Evolutionary conservation across 2,329 filamentous ascomycete genomes (phyloP).

Genomic region (Nigrospora oryzae): DNA sequence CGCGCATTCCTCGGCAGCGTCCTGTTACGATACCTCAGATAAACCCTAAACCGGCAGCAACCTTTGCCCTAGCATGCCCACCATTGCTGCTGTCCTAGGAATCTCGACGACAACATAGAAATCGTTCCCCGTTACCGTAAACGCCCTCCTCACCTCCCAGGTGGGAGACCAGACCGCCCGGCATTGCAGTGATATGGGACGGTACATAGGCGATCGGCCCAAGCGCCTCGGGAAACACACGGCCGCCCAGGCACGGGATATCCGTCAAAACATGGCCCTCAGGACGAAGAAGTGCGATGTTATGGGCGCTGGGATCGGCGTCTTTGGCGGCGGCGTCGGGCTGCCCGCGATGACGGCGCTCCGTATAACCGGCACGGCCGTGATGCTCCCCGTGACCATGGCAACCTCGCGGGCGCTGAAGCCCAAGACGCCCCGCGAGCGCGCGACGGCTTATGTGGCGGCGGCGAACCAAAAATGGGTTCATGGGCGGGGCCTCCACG

Average conservation of each 20-base stretch:
- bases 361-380: slow-evolving; percentile 23
- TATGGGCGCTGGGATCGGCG: slow-evolving; percentile 25
- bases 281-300: slow-evolving; percentile 30
- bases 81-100: slow-evolving; percentile 27
- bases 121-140: slow-evolving; percentile 26
- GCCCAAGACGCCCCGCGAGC: slow-evolving; percentile 30
- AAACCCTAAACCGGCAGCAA: slow-evolving; percentile 21
- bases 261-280: slow-evolving; percentile 24
- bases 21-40: slow-evolving; percentile 33
- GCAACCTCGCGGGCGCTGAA: slow-evolving; percentile 23
- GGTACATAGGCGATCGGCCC: slow-evolving; percentile 24
- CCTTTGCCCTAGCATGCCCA: slow-evolving; percentile 30
- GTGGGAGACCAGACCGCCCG: slow-evolving; percentile 33
- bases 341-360: slow-evolving; percentile 29
- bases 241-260: slow-evolving; percentile 22
- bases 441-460: slow-evolving; percentile 30
- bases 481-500: slow-evolving; percentile 25
- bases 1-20: slow-evolving; percentile 10
- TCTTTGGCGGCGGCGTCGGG: slow-evolving; percentile 26
- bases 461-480: slow-evolving; percentile 37
- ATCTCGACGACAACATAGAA: slow-evolving; percentile 14
- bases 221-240: slow-evolving; percentile 26
- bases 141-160: slow-evolving; percentile 35
- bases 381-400: slow-evolving; percentile 23
- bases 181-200: slow-evolving; percentile 32